Base-by-base conservation (phyloP, 306 rosid species). In the Rubus idaeus region DNA sequence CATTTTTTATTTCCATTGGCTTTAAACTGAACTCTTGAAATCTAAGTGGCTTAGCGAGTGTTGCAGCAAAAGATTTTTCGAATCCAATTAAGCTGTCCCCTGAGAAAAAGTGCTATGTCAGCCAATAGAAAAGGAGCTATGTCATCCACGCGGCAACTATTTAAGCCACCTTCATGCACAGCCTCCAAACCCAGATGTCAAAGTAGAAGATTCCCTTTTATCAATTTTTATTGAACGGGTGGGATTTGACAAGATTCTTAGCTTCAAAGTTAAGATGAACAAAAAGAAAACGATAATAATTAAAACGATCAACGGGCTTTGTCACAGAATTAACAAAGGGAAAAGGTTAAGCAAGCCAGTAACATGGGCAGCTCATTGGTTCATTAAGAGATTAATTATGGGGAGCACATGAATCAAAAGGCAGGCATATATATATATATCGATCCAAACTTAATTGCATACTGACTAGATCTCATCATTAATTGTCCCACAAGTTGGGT, bases 221-320 rank as follows among this genome's bases (percentile, higher is more conserved):
- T 58, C 65, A 61, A 68, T 51, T 73, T 73, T 14, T 26, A 53
- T 84, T 68, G 35, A 77, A 55, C 46, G 45, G 11, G 44, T 51
- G 69, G 46, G 84, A 84, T 80, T 77, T 63, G 84, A 80, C 78
- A 80, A 73, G 80, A 81, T 77, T 84, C 87, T 76, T 83, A 71
- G 67, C 84, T 80, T 80, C 84, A 55, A 72, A 71, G 71, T 70
- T 66, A 80, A 80, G 84, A 74, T 35, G 75, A 56, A 23, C 45
- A 35, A 2, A 20, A 10, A 5, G 10, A 16, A 23, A 30, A 37
- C 11, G 39, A 14, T 12, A 58, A 50, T 41, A 62, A 52, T 41
- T 9, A 2, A 60, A 42, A 73, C 35, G 63, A n/a, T 12, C 30
- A 45, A 4, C 9, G 52, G 70, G 75, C 41, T 51, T 72, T 70